These are phyloP conservation scores for Monosporascus sp. DNA, from an alignment of 2,329 filamentous ascomycete genomes.

Conservation along the genomic window DNA sequence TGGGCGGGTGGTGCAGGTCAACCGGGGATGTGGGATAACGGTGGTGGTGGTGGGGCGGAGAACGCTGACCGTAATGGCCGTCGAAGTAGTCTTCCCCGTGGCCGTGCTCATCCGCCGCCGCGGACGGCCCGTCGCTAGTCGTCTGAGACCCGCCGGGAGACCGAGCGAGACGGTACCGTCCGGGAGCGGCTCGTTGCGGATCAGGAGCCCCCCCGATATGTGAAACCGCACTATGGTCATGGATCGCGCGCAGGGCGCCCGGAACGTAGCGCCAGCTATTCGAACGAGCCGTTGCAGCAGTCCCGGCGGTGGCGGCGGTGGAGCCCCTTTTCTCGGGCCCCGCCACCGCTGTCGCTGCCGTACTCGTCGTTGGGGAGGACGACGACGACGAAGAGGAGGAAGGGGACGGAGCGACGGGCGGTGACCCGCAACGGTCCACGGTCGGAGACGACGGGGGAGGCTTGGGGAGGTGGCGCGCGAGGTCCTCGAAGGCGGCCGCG, in stretches of 20 bases:
- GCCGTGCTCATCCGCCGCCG: neutral
- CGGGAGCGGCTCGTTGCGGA: neutral
- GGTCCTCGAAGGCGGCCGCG: slow-evolving; percentile 51
- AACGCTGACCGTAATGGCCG: neutral
- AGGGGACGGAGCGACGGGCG: neutral
- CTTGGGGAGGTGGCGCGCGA: slow-evolving; percentile 16
- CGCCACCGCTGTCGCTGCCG: neutral
- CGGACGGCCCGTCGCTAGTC: neutral
- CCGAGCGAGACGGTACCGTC: neutral
- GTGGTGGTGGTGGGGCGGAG: neutral
- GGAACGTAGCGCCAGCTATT: neutral
- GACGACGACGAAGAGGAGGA: neutral
- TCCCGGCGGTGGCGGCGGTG: neutral
- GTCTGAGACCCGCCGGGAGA: neutral
- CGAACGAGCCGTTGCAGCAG: neutral
- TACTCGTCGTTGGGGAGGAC: neutral
- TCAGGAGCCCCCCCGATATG: neutral
- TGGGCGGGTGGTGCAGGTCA: neutral
- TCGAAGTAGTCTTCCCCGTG: neutral
- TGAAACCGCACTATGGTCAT: neutral
- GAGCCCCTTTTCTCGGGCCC: neutral
- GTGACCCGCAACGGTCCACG: too few relatives aligned
- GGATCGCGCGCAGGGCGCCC: neutral
- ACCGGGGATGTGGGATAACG: neutral
- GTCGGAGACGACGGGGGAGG: neutral